phyloP scores from a whole-genome alignment of 768 basidiomycete genomes.

The Suillus weaverae region DNA sequence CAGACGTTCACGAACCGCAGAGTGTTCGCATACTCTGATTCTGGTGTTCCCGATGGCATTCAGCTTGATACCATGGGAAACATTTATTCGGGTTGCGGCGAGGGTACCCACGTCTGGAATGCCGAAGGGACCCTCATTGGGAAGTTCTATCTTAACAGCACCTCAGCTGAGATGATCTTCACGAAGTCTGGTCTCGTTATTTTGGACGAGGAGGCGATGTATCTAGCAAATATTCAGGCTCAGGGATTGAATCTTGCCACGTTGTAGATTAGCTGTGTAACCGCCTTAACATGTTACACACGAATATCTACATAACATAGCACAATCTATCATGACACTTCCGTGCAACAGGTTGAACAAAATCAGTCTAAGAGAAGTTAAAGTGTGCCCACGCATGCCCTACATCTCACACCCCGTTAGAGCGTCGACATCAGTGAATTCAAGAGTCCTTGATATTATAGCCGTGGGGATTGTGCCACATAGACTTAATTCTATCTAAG shows the following conservation, averaged over 20 bases:
- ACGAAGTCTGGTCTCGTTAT: constrained; percentile 42
- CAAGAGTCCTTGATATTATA: too few species aligned
- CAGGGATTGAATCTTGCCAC: constrained; percentile 27
- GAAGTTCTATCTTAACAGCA: constrained; percentile 54
- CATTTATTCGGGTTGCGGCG: constrained; percentile 67
- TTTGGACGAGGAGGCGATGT: constrained; percentile 39
- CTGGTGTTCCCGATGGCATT: constrained; percentile 68
- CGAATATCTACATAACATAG: background rate
- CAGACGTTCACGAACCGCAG: constrained; percentile 59
- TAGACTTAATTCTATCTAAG: too few species aligned
- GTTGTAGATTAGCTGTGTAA: constrained; percentile 7
- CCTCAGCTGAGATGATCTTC: constrained; percentile 41
- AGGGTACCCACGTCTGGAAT: constrained; percentile 67
- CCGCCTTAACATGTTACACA: constrained; percentile 15
- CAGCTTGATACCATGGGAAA: constrained; percentile 65
- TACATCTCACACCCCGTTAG: too few species aligned
- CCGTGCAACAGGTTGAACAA: too few species aligned
- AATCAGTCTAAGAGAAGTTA: background rate
- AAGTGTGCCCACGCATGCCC: background rate
- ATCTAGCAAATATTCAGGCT: constrained; percentile 37
- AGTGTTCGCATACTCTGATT: constrained; percentile 65
- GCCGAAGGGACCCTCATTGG: constrained; percentile 56
- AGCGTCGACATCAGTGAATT: too few species aligned
- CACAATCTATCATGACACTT: background rate
- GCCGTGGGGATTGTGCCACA: too few species aligned